A percentile compares a stretch with the other conserved stretches of the same genome.
phyloP scores from a whole-genome alignment of 2,329 filamentous ascomycete species.

The Scedosporium boydii region DNA sequence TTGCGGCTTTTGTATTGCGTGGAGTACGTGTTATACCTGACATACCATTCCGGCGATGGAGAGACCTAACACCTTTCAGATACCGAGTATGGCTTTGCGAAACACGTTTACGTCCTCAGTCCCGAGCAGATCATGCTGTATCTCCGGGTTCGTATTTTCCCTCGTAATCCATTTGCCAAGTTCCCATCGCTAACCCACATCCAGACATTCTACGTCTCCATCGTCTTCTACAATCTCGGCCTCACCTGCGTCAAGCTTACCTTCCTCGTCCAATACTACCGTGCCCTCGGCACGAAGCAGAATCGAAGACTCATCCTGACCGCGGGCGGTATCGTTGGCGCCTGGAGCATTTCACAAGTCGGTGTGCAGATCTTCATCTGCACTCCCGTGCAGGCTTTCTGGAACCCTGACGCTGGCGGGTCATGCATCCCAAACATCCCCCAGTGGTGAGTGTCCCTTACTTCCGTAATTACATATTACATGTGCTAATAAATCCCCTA shows the following conservation, averaged over 20 bases:
- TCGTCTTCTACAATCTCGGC: conserved; percentile 21
- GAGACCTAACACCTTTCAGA: neutral
- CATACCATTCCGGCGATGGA: neutral
- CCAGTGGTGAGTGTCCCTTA: conserved; percentile 1
- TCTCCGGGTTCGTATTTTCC: conserved; percentile 5
- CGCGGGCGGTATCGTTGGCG: conserved; percentile 7
- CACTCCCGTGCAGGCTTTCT: conserved; percentile 10
- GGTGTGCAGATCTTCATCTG: conserved; percentile 10
- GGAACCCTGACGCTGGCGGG: conserved; percentile 8
- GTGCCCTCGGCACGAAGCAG: conserved; percentile 15
- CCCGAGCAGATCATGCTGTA: conserved; percentile 7
- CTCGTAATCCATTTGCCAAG: neutral
- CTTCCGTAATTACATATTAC: too few species aligned
- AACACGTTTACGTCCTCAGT: conserved; percentile 7
- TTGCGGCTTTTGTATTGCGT: conserved; percentile 3
- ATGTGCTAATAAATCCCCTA: too few species aligned
- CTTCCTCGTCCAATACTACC: conserved; percentile 27
- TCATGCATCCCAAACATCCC: conserved; percentile 11
- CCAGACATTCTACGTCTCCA: conserved; percentile 20
- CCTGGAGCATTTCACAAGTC: conserved; percentile 10
- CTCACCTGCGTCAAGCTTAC: conserved; percentile 23
- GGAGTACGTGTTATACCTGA: conserved; percentile 3
- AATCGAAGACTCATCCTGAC: conserved; percentile 9
- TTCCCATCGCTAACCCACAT: neutral
- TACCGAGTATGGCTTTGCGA: conserved; percentile 11